Evolutionary conservation across 1,139 yeast species (phyloP), one percentile per base, ranked within the genome.

Genomic region (Diutina scorzettiae): DNA sequence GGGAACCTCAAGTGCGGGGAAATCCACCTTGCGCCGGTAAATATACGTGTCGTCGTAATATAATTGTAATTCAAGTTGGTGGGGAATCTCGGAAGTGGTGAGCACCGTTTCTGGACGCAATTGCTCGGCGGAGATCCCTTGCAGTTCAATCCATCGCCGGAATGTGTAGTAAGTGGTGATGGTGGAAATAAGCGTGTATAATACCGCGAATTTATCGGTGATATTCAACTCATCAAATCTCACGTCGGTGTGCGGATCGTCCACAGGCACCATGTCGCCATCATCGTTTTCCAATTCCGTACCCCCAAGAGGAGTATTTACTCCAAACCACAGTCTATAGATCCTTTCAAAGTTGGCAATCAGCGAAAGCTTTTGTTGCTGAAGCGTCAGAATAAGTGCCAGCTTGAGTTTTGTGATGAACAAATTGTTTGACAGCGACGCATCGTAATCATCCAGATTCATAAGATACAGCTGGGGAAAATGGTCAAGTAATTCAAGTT

Each of bases 401-500:
- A 58, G 46, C 47, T 70, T 66, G 43, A 72, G 55, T 45, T 61
- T 67, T 46, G 66, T 63, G 33, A 70, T 52, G 45, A 73, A 69
- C 32, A 63, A 23, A n/a, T 34, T 34, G 16, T 34, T 34, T 19
- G 25, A 23, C 27, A 23, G 28, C 28, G 8, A n/a, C 12, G 39
- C 39, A 16, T 34, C 39, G 24, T 34, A 34, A 23, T 34, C 39
- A 2, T 21, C 39, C n/a, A 23, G 53, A 4, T 52, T 55, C 41
- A 56, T 49, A 27, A 34, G 17, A 16, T 20, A 34, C 28, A 23
- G 27, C 18, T 17, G 23, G 27, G 29, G 39, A 28, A 34, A 34
- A 23, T 34, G 39, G 43, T 69, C 63, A 33, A 74, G 53, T 24
- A 75, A 57, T 49, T 75, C 81, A 49, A 73, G 68, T 51, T 75